phyloP scores from a whole-genome alignment of 2,329 filamentous ascomycete genomes.

The Anisogramma anomala region DNA sequence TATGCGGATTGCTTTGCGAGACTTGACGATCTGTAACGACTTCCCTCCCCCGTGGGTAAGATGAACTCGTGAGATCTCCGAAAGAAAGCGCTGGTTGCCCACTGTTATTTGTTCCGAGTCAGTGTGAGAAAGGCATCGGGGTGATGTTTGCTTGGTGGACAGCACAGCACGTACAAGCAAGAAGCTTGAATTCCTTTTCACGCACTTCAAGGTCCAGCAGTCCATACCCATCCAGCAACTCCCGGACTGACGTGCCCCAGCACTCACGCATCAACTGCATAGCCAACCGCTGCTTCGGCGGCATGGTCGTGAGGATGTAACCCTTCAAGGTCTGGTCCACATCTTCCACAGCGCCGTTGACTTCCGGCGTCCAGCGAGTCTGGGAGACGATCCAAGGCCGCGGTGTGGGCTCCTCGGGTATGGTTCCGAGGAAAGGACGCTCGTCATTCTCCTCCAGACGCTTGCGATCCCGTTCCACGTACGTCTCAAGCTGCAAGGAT shows the following conservation, averaged over 20 bases:
- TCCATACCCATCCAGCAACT: constrained; percentile 33
- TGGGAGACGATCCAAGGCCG: constrained; percentile 30
- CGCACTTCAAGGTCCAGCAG: constrained; percentile 28
- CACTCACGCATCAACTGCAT: constrained; percentile 34
- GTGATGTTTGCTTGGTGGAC: neutral
- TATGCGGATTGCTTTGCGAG: constrained; percentile 23
- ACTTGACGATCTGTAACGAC: constrained; percentile 26
- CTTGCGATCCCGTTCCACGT: constrained; percentile 19
- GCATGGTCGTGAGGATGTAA: constrained; percentile 20
- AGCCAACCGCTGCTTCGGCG: constrained; percentile 30
- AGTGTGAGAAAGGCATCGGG: neutral
- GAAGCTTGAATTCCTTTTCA: constrained; percentile 30
- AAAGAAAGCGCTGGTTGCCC: constrained; percentile 26
- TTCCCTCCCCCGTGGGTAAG: constrained; percentile 23
- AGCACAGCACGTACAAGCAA: constrained; percentile 33
- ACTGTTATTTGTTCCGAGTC: constrained; percentile 17
- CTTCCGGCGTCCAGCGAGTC: constrained; percentile 31
- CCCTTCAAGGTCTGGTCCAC: constrained; percentile 18
- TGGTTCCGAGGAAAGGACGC: neutral
- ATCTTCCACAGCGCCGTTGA: constrained; percentile 13
- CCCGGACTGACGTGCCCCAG: constrained; percentile 39
- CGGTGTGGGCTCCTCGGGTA: neutral
- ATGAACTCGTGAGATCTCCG: constrained; percentile 20
- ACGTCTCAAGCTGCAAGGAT: constrained; percentile 31
- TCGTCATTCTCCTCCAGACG: constrained; percentile 7